phyloP scores from a whole-genome alignment of 2,329 filamentous ascomycete species.

The Pyricularia pennisetigena region DNA sequence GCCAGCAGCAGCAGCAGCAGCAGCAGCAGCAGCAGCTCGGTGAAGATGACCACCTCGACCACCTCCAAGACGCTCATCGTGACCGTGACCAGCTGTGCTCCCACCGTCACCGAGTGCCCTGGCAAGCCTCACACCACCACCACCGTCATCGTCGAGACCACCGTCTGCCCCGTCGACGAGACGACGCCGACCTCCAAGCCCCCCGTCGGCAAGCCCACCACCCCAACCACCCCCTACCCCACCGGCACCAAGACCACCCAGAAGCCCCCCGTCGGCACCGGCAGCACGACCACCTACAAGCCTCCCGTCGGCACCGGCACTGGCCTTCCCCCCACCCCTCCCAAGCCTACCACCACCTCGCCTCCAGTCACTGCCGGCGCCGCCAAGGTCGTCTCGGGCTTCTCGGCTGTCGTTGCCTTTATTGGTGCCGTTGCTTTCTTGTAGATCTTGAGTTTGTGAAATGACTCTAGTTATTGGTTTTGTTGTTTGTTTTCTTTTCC shows the following conservation, averaged over 20 bases:
- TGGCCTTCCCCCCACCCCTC: neutral
- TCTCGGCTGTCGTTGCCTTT: neutral
- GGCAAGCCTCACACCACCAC: constrained; percentile 4
- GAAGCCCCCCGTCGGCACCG: neutral
- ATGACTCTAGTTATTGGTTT: neutral
- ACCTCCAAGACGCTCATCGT: constrained; percentile 2
- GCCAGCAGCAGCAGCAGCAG: neutral
- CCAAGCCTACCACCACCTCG: neutral
- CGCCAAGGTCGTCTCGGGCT: neutral
- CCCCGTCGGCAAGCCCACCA: neutral
- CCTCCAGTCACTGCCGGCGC: constrained; percentile 1
- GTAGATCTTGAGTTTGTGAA: constrained; percentile 1
- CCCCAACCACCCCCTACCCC: neutral
- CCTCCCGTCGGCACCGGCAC: neutral
- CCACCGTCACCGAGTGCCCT: constrained; percentile 7
- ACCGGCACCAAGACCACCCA: neutral
- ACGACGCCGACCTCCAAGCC: neutral
- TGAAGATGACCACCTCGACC: constrained; percentile 5
- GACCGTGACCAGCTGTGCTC: constrained; percentile 7
- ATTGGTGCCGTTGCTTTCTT: constrained; percentile 3
- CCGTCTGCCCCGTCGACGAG: constrained; percentile 4
- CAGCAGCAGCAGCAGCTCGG: neutral
- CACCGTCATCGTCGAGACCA: constrained; percentile 5
- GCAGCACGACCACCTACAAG: neutral
- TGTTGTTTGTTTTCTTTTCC: neutral